Evolutionary conservation across 805 yeast species (phyloP).

Genomic region (Schwanniomyces occidentalis): DNA sequence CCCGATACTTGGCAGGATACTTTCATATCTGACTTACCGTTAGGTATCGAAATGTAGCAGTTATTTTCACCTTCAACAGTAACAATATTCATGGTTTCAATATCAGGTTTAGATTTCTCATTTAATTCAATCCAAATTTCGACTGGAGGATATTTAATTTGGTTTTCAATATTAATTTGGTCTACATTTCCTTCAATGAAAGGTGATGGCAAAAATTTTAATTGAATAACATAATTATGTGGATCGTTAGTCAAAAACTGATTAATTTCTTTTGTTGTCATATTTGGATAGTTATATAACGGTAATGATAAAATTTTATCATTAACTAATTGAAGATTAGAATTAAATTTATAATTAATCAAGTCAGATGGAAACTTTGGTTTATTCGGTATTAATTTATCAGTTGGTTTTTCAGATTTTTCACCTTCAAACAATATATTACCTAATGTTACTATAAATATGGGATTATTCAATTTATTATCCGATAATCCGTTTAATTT

Average conservation of each 20-base stretch:
- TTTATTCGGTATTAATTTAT: slow-evolving; percentile 8
- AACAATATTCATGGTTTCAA: slow-evolving; percentile 41
- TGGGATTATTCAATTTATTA: slow-evolving; percentile 20
- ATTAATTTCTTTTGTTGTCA: slow-evolving; percentile 19
- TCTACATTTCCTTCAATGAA: slow-evolving; percentile 18
- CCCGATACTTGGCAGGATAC: slow-evolving; percentile 41
- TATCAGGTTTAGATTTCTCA: slow-evolving; percentile 32
- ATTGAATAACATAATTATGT: slow-evolving; percentile 40
- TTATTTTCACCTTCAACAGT: slow-evolving; percentile 48
- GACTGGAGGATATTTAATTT: slow-evolving; percentile 48
- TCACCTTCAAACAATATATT: slow-evolving; percentile 29
- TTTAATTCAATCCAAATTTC: slow-evolving; percentile 55
- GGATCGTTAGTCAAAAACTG: slow-evolving; percentile 25
- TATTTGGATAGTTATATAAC: slow-evolving; percentile 14
- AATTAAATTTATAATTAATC: slow-evolving; percentile 25
- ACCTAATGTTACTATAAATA: slow-evolving; percentile 42
- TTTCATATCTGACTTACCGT: slow-evolving; percentile 43
- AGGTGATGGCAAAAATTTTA: slow-evolving; percentile 49
- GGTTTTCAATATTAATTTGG: slow-evolving; percentile 11
- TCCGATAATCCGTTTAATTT: slow-evolving; percentile 21
- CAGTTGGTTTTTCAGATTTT: background rate
- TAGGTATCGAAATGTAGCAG: slow-evolving; percentile 44
- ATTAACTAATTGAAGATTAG: slow-evolving; percentile 32
- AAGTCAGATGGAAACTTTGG: slow-evolving; percentile 3
- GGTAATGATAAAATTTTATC: slow-evolving; percentile 35